phyloP scores from a whole-genome alignment of 768 basidiomycete genomes.

The Strobilomyces echinocephalus region DNA sequence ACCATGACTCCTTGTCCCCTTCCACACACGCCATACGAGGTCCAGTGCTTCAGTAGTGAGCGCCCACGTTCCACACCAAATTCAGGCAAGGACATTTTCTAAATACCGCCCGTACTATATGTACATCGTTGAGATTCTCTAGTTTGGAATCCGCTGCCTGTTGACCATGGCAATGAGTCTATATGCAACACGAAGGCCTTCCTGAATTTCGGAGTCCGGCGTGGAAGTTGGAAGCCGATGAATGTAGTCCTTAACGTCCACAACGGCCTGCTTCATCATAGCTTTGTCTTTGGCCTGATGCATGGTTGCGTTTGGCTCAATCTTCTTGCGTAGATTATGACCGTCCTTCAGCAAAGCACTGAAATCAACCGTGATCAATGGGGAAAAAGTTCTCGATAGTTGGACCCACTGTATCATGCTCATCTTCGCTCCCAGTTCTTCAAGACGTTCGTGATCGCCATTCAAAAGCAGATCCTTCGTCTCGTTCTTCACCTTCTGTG shows the following conservation, averaged over 20 bases:
- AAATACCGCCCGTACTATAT: no score
- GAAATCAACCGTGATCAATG: background rate
- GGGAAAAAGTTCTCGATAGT: background rate
- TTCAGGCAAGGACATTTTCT: no score
- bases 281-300: conserved; percentile 24
- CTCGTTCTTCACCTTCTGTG: conserved; percentile 27
- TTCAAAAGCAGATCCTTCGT: conserved; percentile 28
- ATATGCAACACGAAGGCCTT: conserved; percentile 27
- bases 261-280: conserved; percentile 25
- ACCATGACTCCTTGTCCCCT: no score
- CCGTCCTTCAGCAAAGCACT: conserved; percentile 19
- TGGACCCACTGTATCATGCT: conserved; percentile 33
- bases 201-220: conserved; percentile 13
- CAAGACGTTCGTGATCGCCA: conserved; percentile 33
- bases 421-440: conserved; percentile 27
- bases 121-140: conserved; percentile 2
- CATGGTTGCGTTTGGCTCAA: conserved; percentile 30
- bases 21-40: no score
- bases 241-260: conserved; percentile 28
- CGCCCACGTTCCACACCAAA: no score
- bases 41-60: no score
- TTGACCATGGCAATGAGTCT: conserved; percentile 32
- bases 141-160: background rate
- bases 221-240: conserved; percentile 16
- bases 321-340: conserved; percentile 22